A percentile compares a stretch with the other conserved stretches of the same genome.
These are phyloP conservation scores for Sporothrix pallida DNA, from an alignment of 2,329 filamentous ascomycete species.

Conservation along the genomic window DNA sequence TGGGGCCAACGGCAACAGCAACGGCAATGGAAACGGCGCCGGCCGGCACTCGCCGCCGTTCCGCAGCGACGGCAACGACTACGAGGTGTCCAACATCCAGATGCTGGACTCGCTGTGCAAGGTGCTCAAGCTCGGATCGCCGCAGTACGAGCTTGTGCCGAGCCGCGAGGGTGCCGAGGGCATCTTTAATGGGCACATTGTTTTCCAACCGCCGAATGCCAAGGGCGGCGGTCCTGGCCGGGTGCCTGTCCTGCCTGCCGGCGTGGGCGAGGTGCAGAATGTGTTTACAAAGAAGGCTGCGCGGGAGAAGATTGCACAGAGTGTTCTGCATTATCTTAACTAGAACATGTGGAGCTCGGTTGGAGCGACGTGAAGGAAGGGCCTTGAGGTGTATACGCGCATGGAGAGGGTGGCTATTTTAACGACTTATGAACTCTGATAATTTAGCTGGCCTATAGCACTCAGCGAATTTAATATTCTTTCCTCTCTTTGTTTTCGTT, in stretches of 20 bases:
- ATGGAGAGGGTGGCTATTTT: background rate
- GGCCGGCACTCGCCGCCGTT: no score
- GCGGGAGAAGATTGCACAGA: conserved; percentile 49
- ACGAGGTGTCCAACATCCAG: conserved; percentile 37
- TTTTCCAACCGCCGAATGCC: conserved; percentile 45
- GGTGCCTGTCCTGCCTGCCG: conserved; percentile 41
- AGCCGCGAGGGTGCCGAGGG: conserved; percentile 17
- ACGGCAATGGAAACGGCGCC: no score
- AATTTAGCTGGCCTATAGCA: background rate
- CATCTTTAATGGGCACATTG: conserved; percentile 47
- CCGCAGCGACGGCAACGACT: conserved; percentile 30
- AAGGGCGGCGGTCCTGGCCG: conserved; percentile 31
- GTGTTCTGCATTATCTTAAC: conserved; percentile 48
- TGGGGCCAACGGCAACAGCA: background rate
- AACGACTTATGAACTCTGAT: background rate
- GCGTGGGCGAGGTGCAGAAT: conserved; percentile 45
- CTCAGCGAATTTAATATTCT: background rate
- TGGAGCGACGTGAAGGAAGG: no score
- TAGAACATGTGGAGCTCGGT: background rate
- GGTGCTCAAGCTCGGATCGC: conserved; percentile 27
- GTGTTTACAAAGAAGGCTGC: conserved; percentile 47
- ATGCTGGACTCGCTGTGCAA: conserved; percentile 39
- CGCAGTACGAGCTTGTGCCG: conserved; percentile 25
- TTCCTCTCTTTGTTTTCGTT: background rate
- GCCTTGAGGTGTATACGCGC: background rate